Conservation (phyloP, 2,329 filamentous ascomycete species). For the Sporothrix brasiliensis region DNA sequence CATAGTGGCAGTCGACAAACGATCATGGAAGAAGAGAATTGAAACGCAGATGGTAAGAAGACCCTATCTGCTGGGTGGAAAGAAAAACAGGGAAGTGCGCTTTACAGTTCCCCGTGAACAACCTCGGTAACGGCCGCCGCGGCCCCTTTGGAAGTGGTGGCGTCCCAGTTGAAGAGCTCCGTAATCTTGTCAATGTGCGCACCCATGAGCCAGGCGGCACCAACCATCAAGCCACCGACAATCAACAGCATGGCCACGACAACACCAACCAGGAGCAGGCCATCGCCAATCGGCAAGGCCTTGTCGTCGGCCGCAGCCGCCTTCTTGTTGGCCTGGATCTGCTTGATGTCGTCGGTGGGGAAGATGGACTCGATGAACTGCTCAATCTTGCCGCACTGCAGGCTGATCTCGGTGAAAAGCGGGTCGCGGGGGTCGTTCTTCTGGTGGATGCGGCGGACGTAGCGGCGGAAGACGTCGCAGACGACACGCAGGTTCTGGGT, state of each 20-base stretch:
- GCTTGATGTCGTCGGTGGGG: slow-evolving; percentile 76
- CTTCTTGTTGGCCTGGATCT: slow-evolving; percentile 49
- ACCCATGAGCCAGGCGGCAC: slow-evolving; percentile 75
- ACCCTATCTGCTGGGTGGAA: not conserved
- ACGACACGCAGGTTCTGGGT: slow-evolving; percentile 85
- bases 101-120: slow-evolving; percentile 43
- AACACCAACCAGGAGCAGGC: slow-evolving; percentile 65
- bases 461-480: slow-evolving; percentile 79
- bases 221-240: slow-evolving; percentile 80
- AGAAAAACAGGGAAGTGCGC: not conserved
- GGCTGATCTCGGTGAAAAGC: slow-evolving; percentile 88
- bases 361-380: slow-evolving; percentile 94
- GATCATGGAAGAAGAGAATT: not conserved
- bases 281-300: slow-evolving; percentile 60
- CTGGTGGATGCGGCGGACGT: slow-evolving; percentile 79
- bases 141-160: not conserved
- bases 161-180: slow-evolving; percentile 40
- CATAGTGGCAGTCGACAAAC: not conserved
- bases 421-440: slow-evolving; percentile 95
- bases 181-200: slow-evolving; percentile 77
- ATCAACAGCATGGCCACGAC: slow-evolving; percentile 70
- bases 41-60: not conserved
- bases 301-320: slow-evolving; percentile 42
- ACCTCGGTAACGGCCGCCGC: slow-evolving; percentile 14
- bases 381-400: slow-evolving; percentile 89